phyloP scores from a whole-genome alignment of 106 monocot genomes.

The Posidonia australis region DNA sequence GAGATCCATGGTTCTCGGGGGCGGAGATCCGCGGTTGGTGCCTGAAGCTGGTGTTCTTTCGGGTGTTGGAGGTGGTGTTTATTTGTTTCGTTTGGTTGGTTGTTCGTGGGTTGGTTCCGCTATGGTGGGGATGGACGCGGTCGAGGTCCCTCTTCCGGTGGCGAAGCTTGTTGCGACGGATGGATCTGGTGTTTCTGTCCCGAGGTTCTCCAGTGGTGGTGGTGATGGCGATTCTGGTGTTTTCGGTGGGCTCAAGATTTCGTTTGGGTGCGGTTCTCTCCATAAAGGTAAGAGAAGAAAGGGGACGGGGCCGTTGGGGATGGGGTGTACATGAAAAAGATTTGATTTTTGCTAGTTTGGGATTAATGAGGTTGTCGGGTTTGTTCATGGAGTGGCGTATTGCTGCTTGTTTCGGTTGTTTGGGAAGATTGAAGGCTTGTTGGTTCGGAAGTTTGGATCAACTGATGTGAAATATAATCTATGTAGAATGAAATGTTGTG shows the following conservation, averaged over 20 bases:
- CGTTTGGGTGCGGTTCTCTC: neutral
- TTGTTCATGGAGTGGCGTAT: too few relatives aligned
- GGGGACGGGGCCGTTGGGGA: too few relatives aligned
- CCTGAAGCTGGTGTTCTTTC: neutral
- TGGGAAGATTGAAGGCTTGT: too few relatives aligned
- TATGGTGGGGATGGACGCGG: neutral
- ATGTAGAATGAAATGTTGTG: too few relatives aligned
- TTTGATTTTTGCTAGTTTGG: neutral
- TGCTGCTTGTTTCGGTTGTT: too few relatives aligned
- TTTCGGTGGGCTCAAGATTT: neutral
- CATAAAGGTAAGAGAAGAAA: constrained; percentile 2
- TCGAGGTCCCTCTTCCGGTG: neutral
- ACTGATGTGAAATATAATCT: too few relatives aligned
- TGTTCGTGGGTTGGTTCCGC: neutral
- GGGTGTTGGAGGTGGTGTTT: neutral
- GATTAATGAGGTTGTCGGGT: neutral
- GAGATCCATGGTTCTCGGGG: constrained; percentile 1
- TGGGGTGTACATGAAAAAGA: neutral
- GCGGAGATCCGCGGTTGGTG: neutral
- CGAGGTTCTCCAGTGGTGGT: neutral
- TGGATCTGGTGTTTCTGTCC: neutral
- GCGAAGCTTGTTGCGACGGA: neutral
- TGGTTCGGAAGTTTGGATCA: too few relatives aligned
- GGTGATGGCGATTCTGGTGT: neutral
- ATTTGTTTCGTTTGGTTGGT: neutral